Evolutionary conservation across 345 rosid genomes (phyloP).

Genomic region (Stellera chamaejasme): DNA sequence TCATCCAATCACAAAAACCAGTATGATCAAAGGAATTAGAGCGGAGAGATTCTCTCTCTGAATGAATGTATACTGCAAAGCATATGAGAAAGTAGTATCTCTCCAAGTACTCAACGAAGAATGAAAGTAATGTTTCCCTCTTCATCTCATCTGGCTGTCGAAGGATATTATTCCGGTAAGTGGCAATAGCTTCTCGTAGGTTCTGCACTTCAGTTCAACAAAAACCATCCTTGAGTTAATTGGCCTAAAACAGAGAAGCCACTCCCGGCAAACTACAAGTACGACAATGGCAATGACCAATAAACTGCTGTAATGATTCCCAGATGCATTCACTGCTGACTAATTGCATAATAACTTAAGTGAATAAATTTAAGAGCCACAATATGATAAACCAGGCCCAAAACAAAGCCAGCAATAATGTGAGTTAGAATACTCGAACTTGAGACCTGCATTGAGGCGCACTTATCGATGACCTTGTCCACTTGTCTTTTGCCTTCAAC

Average conservation of each 20-base stretch:
- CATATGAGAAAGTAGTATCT: slow-evolving; percentile 98
- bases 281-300: too few species aligned
- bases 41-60: slow-evolving; percentile 79
- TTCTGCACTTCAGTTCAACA: slow-evolving; percentile 46
- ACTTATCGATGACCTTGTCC: slow-evolving; percentile 95
- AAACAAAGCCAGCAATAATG: not conserved
- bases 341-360: slow-evolving; percentile 1
- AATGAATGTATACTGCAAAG: slow-evolving; percentile 90
- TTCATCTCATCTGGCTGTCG: slow-evolving; percentile 97
- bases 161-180: slow-evolving; percentile 81
- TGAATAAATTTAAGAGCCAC: slow-evolving; percentile 9
- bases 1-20: slow-evolving; percentile 98
- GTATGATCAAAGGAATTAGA: slow-evolving; percentile 66
- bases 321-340: too few species aligned
- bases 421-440: slow-evolving; percentile 11
- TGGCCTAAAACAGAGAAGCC: too few species aligned
- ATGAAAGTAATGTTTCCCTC: slow-evolving; percentile 90
- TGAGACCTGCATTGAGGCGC: slow-evolving; percentile 96
- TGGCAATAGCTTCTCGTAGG: slow-evolving; percentile 90
- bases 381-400: not conserved
- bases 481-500: slow-evolving; percentile 97
- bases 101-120: slow-evolving; percentile 95
- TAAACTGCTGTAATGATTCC: too few species aligned
- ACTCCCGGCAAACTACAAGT: too few species aligned
- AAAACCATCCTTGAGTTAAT: not conserved